Base-by-base conservation (phyloP, 2,329 filamentous ascomycete species). In the Neopestalotiopsis sp. region DNA sequence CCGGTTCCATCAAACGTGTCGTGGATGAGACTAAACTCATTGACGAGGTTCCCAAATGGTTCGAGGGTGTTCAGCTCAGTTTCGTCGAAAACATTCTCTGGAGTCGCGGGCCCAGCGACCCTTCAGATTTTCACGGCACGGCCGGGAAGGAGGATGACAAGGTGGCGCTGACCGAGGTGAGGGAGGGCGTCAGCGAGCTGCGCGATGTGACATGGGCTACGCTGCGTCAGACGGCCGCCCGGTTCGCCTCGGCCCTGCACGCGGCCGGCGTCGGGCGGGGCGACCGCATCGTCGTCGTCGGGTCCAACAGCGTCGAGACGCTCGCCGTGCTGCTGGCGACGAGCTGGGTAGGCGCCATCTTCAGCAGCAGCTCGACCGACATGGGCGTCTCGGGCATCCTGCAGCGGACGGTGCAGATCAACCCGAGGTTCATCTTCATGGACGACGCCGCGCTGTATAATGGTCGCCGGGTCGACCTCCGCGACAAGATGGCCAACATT, bases 371-470 rank as follows among this genome's bases (percentile, higher is more conserved):
- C 66, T 93, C 90, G 7, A 95, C 94, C 0, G 94, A 97, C 79
- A 96, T 96, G 91, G 94, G 94, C 0, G 90, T 91, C 14, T 90
- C 91, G 71, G 94, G 93, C 0, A 87, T 97, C 20, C 74, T 97
- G 73, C 92, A 96, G 79, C 84, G 94, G 42, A 84, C 93, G 32
- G 81, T 90, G 63, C 93, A 96, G 82, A 90, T 96, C 69, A 85
- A 90, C 72, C 94, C 94, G 4, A 91, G 89, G 79, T 93, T 89
- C 76, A 84, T 97, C n/a, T 96, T 97, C 76, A 90, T 95, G 75
- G 94, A 97, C 74, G 94, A 96, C 74, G 89, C 86, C 49, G 88
- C 93, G 0, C 81, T 95, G 2, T 97, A 97, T 74, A 95, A 95
- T 73, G 92, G 92, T 60, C 93, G 92, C 78, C 88, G 83, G 0